phyloP scores from a whole-genome alignment of 441 rosid species.

The Populus trichocarpa region DNA sequence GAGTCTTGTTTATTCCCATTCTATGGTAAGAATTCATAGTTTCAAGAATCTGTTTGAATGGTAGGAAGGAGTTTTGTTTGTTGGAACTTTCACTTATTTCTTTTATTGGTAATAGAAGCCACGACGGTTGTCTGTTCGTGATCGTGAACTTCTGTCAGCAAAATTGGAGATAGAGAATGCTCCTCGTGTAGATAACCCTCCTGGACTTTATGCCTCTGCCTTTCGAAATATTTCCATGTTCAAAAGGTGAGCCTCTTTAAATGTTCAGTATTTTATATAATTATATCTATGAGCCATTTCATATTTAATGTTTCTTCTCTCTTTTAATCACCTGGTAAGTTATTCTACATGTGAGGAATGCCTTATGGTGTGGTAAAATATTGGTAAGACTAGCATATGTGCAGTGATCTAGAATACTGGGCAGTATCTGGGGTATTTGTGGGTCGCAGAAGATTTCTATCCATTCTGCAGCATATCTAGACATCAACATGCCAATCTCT shows the following conservation, averaged over 20 bases:
- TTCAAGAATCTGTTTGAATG: slow-evolving; percentile 8
- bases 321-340: neutral
- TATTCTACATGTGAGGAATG: neutral
- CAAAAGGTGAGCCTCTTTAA: slow-evolving; percentile 37
- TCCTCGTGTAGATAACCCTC: slow-evolving; percentile 24
- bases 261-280: neutral
- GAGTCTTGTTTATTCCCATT: slow-evolving; percentile 40
- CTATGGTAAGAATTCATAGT: slow-evolving; percentile 43
- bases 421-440: neutral
- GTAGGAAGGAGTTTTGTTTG: slow-evolving; percentile 7
- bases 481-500: neutral
- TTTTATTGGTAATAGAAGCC: slow-evolving; percentile 48
- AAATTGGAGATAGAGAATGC: slow-evolving; percentile 57
- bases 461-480: neutral
- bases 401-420: neutral
- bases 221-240: slow-evolving; percentile 72
- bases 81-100: slow-evolving; percentile 11
- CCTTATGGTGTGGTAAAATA: neutral
- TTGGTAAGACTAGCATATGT: neutral
- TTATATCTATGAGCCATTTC: neutral
- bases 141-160: slow-evolving; percentile 57
- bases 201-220: slow-evolving; percentile 44
- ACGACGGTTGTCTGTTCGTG: slow-evolving; percentile 47
- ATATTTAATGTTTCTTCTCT: neutral
- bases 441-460: neutral